Evolutionary conservation across 352 stramenopile genomes (phyloP).

Genomic region (Phytophthora citrophthora): DNA sequence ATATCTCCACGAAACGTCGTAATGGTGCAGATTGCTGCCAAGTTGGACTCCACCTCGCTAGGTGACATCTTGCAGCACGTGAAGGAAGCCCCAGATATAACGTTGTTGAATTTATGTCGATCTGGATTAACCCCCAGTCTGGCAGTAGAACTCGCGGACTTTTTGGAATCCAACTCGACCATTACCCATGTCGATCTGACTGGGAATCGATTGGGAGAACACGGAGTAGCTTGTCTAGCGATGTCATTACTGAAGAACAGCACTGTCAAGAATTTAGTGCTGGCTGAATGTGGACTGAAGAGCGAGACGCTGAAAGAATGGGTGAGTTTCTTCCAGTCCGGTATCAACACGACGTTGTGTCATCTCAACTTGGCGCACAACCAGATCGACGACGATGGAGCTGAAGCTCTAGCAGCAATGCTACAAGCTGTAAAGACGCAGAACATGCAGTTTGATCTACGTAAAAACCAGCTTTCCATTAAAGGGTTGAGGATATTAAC

Average conservation of each 20-base stretch:
- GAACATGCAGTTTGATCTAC: constrained; percentile 38
- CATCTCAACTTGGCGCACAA: constrained; percentile 48
- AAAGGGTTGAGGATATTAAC: constrained; percentile 33
- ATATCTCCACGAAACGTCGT: constrained; percentile 5
- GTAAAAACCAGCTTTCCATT: constrained; percentile 34
- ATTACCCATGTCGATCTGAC: constrained; percentile 47
- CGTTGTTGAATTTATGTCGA: constrained; percentile 28
- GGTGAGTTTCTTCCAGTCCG: constrained; percentile 32
- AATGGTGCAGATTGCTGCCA: constrained; percentile 22
- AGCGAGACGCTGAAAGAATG: constrained; percentile 39
- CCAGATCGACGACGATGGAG: constrained; percentile 47
- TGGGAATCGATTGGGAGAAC: constrained; percentile 39
- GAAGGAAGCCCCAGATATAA: constrained; percentile 14
- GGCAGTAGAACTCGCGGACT: constrained; percentile 51
- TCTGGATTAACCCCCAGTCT: constrained; percentile 47
- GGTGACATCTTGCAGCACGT: constrained; percentile 27
- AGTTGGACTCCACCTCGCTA: constrained; percentile 38
- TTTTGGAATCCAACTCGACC: constrained; percentile 51
- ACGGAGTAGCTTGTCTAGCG: constrained; percentile 46
- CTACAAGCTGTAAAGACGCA: constrained; percentile 25
- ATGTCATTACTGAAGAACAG: constrained; percentile 45
- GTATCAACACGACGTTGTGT: constrained; percentile 29
- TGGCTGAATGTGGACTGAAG: constrained; percentile 40
- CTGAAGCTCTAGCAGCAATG: constrained; percentile 30
- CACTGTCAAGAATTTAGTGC: constrained; percentile 27